Evolutionary conservation across 2,329 filamentous ascomycete species (phyloP), one percentile per base, ranked within the genome.

Genomic region (Coniochaeta hoffmannii): DNA sequence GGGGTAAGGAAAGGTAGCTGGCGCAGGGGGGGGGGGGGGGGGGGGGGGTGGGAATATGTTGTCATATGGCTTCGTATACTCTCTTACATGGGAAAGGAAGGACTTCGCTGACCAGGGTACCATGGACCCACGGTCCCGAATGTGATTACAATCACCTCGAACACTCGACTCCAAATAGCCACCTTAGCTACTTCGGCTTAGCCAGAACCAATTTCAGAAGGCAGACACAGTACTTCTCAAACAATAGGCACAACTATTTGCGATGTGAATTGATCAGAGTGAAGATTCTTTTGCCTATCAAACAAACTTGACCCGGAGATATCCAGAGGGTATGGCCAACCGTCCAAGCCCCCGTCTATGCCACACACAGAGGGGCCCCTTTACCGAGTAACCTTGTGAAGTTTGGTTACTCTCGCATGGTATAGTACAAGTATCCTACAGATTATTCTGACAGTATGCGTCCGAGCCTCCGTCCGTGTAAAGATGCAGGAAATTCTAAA

Each of bases 351-450:
- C 22, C n/a, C 41, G 22, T 46, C 14, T 28, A 46, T 46, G 22
- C 41, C 24, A 46, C 41, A 32, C n/a, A 36, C 15, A 12, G 17
- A 19, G 6, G 22, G 22, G 36, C 36, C 36, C 17, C 10, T 22
- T 41, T 2, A 22, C 22, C 36, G 22, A 41, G 36, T 22, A 41
- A 41, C 17, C 36, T 41, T 19, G 41, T 28, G 19, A 22, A 46
- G 41, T 46, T 46, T 46, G 24, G 5, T 41, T 41, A 19, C 36
- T 41, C 12, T 32, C 36, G 36, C n/a, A 22, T 46, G 41, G 41
- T 46, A 46, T 46, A 46, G 41, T 46, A 46, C 41, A 46, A 41
- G 15, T 26, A 46, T 46, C 19, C 41, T 46, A 46, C 41, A 46
- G 41, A 15, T 26, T 46, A 7, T 32, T 46, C 19, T 46, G 22